These are phyloP conservation scores for Eucalyptus marginata DNA, from an alignment of 345 rosid genomes.

Conservation along the genomic window DNA sequence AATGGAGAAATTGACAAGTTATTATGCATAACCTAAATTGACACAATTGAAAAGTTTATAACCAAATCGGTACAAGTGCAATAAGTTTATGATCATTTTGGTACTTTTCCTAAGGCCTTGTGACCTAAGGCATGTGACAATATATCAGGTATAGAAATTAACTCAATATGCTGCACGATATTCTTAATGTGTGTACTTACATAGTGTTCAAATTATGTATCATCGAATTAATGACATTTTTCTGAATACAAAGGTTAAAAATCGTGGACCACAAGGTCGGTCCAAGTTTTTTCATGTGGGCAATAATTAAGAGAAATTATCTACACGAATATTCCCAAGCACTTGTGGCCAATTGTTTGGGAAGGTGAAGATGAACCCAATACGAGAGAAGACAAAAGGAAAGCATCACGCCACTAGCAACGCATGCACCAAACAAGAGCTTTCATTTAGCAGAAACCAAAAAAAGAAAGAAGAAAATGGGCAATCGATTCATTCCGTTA, in stretches of 20 bases:
- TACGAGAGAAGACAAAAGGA: neutral
- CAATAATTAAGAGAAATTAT: neutral
- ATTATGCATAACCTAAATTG: fast-evolving
- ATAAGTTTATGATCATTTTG: no score
- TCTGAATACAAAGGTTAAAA: neutral
- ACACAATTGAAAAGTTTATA: no score
- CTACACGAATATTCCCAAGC: neutral
- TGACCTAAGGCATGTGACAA: neutral
- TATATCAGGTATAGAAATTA: neutral
- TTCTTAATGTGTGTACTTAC: neutral
- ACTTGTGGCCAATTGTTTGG: neutral
- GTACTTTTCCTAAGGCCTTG: neutral
- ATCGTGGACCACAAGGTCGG: neutral
- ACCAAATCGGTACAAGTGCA: no score
- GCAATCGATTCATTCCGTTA: neutral
- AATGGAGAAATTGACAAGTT: no score
- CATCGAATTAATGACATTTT: neutral
- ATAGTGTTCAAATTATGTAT: neutral
- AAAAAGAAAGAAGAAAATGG: neutral
- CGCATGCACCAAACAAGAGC: neutral
- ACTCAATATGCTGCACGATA: neutral
- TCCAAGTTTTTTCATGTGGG: neutral
- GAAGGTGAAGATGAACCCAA: neutral
- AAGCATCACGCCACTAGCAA: neutral
- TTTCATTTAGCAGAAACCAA: neutral